Conservation (phyloP, 495 filamentous ascomycete genomes). For the Astrothelium macrocarpum region DNA sequence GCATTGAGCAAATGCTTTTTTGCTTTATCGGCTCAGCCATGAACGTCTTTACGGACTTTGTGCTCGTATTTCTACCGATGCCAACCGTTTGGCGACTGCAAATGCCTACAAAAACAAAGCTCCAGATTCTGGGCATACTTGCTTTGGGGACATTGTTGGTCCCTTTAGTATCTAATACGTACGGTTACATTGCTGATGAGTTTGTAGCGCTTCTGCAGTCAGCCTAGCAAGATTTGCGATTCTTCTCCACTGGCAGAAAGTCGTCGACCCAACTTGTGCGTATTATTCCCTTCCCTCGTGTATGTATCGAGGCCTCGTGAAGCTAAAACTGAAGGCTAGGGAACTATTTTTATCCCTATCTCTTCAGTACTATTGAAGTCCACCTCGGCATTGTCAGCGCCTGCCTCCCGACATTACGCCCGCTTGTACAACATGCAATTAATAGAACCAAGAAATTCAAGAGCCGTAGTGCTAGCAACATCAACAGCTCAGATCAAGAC, state of each 20-base stretch:
- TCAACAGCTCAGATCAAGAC: background rate
- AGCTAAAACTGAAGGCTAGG: background rate
- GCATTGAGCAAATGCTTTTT: slow-evolving; percentile 1
- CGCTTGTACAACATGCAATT: background rate
- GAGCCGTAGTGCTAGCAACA: background rate
- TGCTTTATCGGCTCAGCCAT: background rate
- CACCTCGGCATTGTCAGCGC: background rate
- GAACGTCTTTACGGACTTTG: slow-evolving; percentile 1
- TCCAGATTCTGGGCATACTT: background rate
- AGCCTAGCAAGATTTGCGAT: background rate
- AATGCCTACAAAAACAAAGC: background rate
- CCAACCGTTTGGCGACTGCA: background rate
- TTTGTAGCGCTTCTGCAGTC: background rate
- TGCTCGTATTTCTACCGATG: background rate
- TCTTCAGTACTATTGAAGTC: slow-evolving; percentile 2
- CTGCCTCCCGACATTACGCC: background rate
- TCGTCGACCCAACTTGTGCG: background rate
- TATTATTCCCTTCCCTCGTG: no score
- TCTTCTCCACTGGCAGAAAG: slow-evolving; percentile 5
- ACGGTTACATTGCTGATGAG: background rate
- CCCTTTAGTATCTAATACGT: background rate
- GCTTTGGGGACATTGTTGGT: background rate
- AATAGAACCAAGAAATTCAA: background rate
- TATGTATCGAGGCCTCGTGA: background rate
- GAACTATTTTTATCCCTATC: background rate